Percentiles rank a stretch among this genome's conserved stretches.
phyloP scores from a whole-genome alignment of 352 stramenopile genomes.

The Hyaloperonospora brassicae region DNA sequence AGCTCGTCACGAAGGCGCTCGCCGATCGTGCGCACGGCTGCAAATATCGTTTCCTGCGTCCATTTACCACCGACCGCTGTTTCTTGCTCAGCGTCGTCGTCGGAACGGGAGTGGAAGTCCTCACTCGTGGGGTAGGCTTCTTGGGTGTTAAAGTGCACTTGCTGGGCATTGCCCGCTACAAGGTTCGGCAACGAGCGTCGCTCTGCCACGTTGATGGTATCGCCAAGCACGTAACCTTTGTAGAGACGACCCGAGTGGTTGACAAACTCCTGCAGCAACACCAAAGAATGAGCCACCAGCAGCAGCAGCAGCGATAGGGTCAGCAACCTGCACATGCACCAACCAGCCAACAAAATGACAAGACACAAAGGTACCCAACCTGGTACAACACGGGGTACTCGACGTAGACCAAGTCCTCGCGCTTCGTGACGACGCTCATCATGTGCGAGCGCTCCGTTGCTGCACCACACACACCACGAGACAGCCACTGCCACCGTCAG shows the following conservation, averaged over 20 bases:
- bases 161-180: constrained; percentile 30
- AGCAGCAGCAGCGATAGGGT: not conserved
- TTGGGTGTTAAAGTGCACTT: constrained; percentile 78
- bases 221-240: constrained; percentile 78
- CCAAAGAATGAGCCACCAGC: not conserved
- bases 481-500: not conserved
- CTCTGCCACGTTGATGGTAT: constrained; percentile 69
- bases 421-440: constrained; percentile 75
- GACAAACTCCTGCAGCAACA: constrained; percentile 58
- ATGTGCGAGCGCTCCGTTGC: constrained; percentile 72
- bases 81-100: constrained; percentile 5
- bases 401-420: constrained; percentile 46
- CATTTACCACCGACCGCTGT: constrained; percentile 1
- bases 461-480: constrained; percentile 16
- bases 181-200: constrained; percentile 71
- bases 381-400: constrained; percentile 62
- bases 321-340: constrained; percentile 2
- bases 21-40: constrained; percentile 49
- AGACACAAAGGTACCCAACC: constrained; percentile 17
- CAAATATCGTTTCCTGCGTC: constrained; percentile 49
- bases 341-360: not conserved
- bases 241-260: constrained; percentile 75
- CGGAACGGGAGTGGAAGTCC: constrained; percentile 41
- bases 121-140: constrained; percentile 58
- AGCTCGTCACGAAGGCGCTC: constrained; percentile 52